Conservation (phyloP, 257 asterid species). For the Salvia miltiorrhiza region DNA sequence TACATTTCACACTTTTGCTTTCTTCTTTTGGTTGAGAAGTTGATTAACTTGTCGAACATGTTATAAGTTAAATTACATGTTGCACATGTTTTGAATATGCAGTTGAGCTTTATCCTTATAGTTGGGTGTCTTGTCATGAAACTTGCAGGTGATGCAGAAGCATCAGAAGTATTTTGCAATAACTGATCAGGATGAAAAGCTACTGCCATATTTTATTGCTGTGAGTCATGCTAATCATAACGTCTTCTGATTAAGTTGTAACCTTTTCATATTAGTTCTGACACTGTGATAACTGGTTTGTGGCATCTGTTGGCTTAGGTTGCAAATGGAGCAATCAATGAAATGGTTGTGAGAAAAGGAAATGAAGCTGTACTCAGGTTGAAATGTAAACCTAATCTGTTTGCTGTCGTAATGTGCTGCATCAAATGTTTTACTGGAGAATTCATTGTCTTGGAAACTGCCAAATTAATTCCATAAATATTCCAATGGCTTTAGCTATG, state of each 20-base stretch:
- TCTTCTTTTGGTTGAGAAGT: constrained; percentile 10
- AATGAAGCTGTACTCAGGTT: constrained; percentile 98
- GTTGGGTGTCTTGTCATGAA: constrained; percentile 22
- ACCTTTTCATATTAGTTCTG: not conserved
- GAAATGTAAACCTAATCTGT: constrained; percentile 5
- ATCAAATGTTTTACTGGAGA: constrained; percentile 11
- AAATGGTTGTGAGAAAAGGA: constrained; percentile 76
- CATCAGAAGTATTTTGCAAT: constrained; percentile 94
- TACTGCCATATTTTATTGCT: constrained; percentile 82
- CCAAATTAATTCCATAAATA: not conserved
- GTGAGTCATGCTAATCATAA: constrained; percentile 47
- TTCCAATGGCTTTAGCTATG: constrained; percentile 12
- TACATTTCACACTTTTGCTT: constrained; percentile 6
- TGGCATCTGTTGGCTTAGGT: constrained; percentile 47
- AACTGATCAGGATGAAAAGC: constrained; percentile 61
- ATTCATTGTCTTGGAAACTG: constrained; percentile 1
- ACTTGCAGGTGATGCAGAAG: constrained; percentile 91
- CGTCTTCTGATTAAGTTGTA: not conserved
- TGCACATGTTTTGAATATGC: not conserved
- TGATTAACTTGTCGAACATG: constrained; percentile 5
- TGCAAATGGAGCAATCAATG: constrained; percentile 92
- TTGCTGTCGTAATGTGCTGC: not conserved
- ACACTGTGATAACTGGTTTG: constrained; percentile 1
- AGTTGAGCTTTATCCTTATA: not conserved
- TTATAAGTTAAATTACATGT: not conserved